phyloP scores from a whole-genome alignment of 768 basidiomycete species.

The Dacryopinax primogenitus region DNA sequence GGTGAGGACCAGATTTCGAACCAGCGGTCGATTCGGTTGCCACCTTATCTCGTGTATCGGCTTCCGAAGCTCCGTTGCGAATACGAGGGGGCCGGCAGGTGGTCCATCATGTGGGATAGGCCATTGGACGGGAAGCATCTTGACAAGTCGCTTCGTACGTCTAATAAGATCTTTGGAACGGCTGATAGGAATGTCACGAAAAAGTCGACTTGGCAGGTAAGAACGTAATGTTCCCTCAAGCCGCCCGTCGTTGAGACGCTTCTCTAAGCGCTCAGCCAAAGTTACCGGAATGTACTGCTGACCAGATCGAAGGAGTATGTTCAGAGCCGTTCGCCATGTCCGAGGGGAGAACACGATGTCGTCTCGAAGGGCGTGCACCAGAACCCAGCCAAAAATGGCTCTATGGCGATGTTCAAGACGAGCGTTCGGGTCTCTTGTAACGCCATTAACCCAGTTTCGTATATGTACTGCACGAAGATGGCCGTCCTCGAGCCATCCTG shows the following conservation, averaged over 20 bases:
- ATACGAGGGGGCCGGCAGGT: conserved; percentile 5
- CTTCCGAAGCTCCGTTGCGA: conserved; percentile 41
- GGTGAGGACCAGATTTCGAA: conserved; percentile 31
- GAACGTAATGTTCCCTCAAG: neutral
- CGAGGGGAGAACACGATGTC: neutral
- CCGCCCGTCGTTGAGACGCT: neutral
- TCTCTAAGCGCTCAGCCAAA: neutral
- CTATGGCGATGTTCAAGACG: neutral
- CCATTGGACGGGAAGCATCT: neutral
- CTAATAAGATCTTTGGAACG: neutral
- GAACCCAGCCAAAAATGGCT: neutral
- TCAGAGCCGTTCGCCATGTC: neutral
- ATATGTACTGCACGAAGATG: neutral
- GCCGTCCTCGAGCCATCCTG: neutral
- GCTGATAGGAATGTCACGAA: neutral
- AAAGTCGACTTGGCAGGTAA: neutral
- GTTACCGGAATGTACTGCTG: neutral
- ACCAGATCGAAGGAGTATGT: neutral
- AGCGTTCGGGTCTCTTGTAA: neutral
- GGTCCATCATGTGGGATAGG: neutral
- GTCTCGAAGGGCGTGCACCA: neutral
- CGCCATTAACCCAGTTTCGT: neutral
- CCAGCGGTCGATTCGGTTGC: conserved; percentile 31
- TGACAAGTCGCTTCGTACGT: neutral
- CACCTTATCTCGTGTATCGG: conserved; percentile 40